Evolutionary conservation across 1,284 basidiomycete genomes (phyloP).

Genomic region (Cutaneotrichosporon sp.): DNA sequence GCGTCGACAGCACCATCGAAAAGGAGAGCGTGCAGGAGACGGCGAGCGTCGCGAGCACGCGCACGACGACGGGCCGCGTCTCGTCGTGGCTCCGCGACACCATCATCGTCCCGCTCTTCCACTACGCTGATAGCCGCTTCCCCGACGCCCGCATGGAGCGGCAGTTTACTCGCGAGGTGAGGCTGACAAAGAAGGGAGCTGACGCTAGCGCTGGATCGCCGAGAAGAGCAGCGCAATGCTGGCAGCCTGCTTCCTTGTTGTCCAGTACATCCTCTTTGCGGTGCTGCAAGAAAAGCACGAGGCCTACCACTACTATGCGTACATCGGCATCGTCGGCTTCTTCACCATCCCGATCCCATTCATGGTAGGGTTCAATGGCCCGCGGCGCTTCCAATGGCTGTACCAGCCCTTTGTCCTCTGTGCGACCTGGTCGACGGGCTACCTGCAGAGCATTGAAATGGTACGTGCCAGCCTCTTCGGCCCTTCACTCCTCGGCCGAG

Average conservation of each 20-base stretch:
- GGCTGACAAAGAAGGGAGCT: constrained; percentile 13
- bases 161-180: constrained; percentile 44
- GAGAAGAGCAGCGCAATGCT: constrained; percentile 20
- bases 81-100: neutral
- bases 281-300: constrained; percentile 29
- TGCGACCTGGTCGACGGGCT: constrained; percentile 44
- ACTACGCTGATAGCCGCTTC: constrained; percentile 49
- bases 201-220: constrained; percentile 32
- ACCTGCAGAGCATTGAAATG: constrained; percentile 41
- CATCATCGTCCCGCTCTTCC: constrained; percentile 12
- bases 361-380: constrained; percentile 41
- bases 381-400: constrained; percentile 17
- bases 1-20: neutral
- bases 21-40: neutral
- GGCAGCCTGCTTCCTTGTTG: constrained; percentile 40
- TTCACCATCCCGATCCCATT: constrained; percentile 44
- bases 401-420: constrained; percentile 46
- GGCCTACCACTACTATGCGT: constrained; percentile 35
- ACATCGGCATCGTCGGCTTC: constrained; percentile 41
- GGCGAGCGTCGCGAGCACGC: neutral
- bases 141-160: constrained; percentile 46
- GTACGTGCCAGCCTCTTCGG: neutral
- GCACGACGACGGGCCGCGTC: neutral
- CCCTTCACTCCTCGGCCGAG: neutral
- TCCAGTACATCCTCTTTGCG: constrained; percentile 42